Evolutionary conservation across 192 early-diverging fungal genomes (phyloP).

Genomic region (Ambispora gerdemannii): DNA sequence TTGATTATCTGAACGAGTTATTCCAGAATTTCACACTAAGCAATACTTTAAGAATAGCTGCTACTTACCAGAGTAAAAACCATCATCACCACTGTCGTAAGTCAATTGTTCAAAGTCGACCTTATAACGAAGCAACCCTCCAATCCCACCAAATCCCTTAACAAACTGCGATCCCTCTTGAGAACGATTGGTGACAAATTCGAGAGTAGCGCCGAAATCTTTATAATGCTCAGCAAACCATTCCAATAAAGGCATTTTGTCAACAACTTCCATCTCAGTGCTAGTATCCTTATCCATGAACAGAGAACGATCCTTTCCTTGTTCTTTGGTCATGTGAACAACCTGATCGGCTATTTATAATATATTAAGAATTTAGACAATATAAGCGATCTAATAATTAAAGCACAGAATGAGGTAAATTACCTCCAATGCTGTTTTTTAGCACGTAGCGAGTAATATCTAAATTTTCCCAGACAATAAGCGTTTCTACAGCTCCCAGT

Average conservation of each 20-base stretch:
- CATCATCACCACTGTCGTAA: conserved; percentile 61
- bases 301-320: conserved; percentile 75
- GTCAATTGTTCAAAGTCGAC: conserved; percentile 71
- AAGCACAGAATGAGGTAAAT: neutral
- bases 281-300: conserved; percentile 66
- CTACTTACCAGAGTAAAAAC: conserved; percentile 55
- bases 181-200: conserved; percentile 95
- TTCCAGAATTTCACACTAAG: too few relatives aligned
- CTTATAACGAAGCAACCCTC: conserved; percentile 94
- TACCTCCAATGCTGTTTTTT: conserved; percentile 66
- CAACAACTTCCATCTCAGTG: conserved; percentile 78
- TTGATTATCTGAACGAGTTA: neutral
- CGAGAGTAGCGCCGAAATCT: conserved; percentile 89
- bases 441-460: conserved; percentile 76
- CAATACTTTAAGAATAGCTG: neutral
- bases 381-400: neutral
- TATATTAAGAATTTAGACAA: neutral
- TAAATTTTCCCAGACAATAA: conserved; percentile 97
- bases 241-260: conserved; percentile 83
- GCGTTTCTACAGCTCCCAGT: conserved; percentile 96
- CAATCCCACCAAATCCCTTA: conserved; percentile 98
- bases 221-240: conserved; percentile 99
- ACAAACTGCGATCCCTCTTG: conserved; percentile 97
- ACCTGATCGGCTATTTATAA: conserved; percentile 48
- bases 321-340: conserved; percentile 77